phyloP scores from a whole-genome alignment of 371 early-diverging fungal species.

The Choanephora cucurbitarum region DNA sequence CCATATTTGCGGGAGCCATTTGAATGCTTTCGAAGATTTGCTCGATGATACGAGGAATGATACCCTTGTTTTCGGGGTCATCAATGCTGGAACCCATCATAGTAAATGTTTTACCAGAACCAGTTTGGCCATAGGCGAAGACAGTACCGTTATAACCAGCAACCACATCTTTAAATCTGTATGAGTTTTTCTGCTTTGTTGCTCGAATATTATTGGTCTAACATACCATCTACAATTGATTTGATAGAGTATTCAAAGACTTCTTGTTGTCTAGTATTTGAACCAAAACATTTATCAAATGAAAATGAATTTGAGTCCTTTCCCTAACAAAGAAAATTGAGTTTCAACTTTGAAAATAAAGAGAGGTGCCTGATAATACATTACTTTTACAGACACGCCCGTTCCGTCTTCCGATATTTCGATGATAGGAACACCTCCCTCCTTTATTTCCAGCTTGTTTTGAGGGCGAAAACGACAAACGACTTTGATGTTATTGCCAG shows the following conservation, averaged over 20 bases:
- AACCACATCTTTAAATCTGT: slow-evolving; percentile 57
- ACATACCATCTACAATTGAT: slow-evolving; percentile 87
- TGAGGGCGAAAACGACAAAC: slow-evolving; percentile 97
- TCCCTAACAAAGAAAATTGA: slow-evolving; percentile 76
- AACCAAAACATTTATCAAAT: slow-evolving; percentile 90
- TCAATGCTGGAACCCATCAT: slow-evolving; percentile 98
- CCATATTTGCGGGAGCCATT: slow-evolving; percentile 82
- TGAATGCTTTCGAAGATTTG: slow-evolving; percentile 86
- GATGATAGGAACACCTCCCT: slow-evolving; percentile 88
- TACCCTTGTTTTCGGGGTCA: slow-evolving; percentile 82
- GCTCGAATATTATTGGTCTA: slow-evolving; percentile 77
- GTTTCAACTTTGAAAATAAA: slow-evolving; percentile 74
- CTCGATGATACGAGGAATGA: slow-evolving; percentile 93
- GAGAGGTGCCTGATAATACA: slow-evolving; percentile 71
- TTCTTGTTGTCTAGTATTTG: slow-evolving; percentile 75
- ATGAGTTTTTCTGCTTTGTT: background rate
- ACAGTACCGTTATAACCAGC: slow-evolving; percentile 96
- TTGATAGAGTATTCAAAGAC: slow-evolving; percentile 90
- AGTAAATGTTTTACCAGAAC: slow-evolving; percentile 98
- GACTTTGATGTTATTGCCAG: slow-evolving; percentile 91
- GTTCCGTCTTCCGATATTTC: slow-evolving; percentile 83
- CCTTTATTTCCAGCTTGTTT: slow-evolving; percentile 86
- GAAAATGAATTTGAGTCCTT: slow-evolving; percentile 83
- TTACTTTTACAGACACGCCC: slow-evolving; percentile 71
- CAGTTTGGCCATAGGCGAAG: slow-evolving; percentile 98